Evolutionary conservation across 441 rosid genomes (phyloP).

Genomic region (Arabidopsis hybrid): DNA sequence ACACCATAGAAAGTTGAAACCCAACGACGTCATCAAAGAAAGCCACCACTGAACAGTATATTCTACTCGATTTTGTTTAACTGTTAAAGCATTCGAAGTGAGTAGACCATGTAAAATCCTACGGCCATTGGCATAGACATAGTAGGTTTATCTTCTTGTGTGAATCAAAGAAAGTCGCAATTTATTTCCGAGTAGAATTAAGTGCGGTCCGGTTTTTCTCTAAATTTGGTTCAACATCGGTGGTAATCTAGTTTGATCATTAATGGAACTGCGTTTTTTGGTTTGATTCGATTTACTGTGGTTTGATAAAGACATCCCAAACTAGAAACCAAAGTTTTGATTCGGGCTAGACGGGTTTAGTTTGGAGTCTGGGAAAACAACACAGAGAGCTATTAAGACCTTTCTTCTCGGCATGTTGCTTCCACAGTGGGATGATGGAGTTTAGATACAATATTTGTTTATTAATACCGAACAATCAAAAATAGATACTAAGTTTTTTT

Average conservation of each 20-base stretch:
- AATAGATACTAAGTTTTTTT: slow-evolving; percentile 16
- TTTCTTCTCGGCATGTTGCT: neutral
- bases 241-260: neutral
- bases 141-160: neutral
- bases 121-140: neutral
- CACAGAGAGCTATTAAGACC: neutral
- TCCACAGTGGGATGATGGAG: neutral
- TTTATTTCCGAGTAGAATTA: neutral
- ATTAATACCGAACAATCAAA: slow-evolving; percentile 16
- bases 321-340: neutral
- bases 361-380: neutral
- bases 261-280: neutral
- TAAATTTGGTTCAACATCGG: neutral
- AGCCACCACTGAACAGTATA: neutral
- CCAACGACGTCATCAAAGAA: slow-evolving; percentile 3
- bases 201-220: neutral
- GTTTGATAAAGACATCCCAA: neutral
- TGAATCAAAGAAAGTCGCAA: neutral
- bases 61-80: slow-evolving; percentile 12
- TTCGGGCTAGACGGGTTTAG: neutral
- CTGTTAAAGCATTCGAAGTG: slow-evolving; percentile 15
- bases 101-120: slow-evolving; percentile 14
- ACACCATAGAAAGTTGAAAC: slow-evolving; percentile 47
- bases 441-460: slow-evolving; percentile 35
- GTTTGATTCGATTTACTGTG: neutral